Percentiles rank a stretch among this genome's conserved stretches.
These are phyloP conservation scores for Sarcodon aspratus DNA, from an alignment of 768 basidiomycete genomes.

Conservation along the genomic window DNA sequence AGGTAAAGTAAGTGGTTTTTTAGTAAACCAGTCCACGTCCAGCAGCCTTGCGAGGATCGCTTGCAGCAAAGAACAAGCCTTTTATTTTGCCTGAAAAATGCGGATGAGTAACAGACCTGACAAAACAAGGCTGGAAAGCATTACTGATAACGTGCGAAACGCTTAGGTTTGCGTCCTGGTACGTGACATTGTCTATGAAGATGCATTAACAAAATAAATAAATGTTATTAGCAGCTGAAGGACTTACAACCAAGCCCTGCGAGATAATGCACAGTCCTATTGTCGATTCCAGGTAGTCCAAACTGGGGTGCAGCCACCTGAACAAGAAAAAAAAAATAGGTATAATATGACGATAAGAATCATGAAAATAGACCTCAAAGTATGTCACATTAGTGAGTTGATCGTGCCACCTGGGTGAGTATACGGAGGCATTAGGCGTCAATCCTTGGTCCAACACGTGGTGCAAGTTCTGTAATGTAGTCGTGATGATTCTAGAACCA, in stretches of 20 bases:
- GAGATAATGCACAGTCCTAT: neutral
- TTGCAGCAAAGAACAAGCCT: conserved; percentile 5
- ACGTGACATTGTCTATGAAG: neutral
- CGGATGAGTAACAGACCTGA: neutral
- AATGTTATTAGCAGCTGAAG: neutral
- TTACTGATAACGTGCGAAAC: neutral
- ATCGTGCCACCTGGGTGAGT: conserved; percentile 16
- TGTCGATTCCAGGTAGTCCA: neutral
- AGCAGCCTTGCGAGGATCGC: conserved; percentile 4
- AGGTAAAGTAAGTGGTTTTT: neutral
- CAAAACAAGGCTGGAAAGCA: neutral
- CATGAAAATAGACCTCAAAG: conserved; percentile 7
- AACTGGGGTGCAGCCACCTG: neutral
- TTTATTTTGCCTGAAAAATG: neutral
- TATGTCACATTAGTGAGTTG: conserved; percentile 12
- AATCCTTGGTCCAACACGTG: conserved; percentile 23
- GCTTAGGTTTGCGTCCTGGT: neutral
- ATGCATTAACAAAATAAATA: neutral
- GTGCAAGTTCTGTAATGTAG: conserved; percentile 24
- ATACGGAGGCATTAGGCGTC: conserved; percentile 8
- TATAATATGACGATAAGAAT: too few relatives aligned
- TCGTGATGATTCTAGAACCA: conserved; percentile 24
- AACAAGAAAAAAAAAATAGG: too few relatives aligned
- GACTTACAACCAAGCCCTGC: neutral
- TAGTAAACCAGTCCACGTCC: conserved; percentile 3